Conservation (phyloP, 768 basidiomycete species). For the Xerocomellus chrysenteron region DNA sequence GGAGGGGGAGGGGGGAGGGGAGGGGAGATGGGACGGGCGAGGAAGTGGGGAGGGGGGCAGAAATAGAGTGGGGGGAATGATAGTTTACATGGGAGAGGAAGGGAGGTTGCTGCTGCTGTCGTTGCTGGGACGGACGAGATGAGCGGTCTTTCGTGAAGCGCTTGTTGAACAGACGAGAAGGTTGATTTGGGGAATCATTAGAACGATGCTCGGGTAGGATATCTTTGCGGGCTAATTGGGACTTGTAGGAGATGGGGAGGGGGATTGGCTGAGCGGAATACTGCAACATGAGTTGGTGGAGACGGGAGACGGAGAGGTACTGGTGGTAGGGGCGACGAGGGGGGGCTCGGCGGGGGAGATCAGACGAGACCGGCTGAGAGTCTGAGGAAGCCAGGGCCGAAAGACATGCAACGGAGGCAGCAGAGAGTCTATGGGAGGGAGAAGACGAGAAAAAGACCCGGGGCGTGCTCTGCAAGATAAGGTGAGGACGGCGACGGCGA, state of each 20-base stretch:
- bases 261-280: conserved; percentile 39
- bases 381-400: conserved; percentile 30
- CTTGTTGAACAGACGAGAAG: conserved; percentile 36
- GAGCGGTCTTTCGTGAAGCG: conserved; percentile 35
- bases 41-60: conserved; percentile 3
- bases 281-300: conserved; percentile 57
- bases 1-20: conserved; percentile 29
- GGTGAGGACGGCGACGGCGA: neutral
- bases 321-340: conserved; percentile 31
- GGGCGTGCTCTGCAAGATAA: neutral
- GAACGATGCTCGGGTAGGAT: conserved; percentile 26
- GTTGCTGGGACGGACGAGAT: conserved; percentile 16
- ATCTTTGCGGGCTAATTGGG: conserved; percentile 31
- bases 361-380: conserved; percentile 53
- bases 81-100: conserved; percentile 8
- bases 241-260: conserved; percentile 33
- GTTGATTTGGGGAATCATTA: conserved; percentile 25
- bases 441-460: conserved; percentile 1
- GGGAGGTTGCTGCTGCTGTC: conserved; percentile 8
- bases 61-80: conserved; percentile 16
- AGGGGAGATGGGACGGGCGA: conserved; percentile 25
- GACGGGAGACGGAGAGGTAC: conserved; percentile 29
- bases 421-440: conserved; percentile 6
- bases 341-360: conserved; percentile 35
- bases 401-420: conserved; percentile 26